Evolutionary conservation across 352 stramenopile species (phyloP), one percentile per base, ranked within the genome.

Genomic region (Globisporangium irregulare): DNA sequence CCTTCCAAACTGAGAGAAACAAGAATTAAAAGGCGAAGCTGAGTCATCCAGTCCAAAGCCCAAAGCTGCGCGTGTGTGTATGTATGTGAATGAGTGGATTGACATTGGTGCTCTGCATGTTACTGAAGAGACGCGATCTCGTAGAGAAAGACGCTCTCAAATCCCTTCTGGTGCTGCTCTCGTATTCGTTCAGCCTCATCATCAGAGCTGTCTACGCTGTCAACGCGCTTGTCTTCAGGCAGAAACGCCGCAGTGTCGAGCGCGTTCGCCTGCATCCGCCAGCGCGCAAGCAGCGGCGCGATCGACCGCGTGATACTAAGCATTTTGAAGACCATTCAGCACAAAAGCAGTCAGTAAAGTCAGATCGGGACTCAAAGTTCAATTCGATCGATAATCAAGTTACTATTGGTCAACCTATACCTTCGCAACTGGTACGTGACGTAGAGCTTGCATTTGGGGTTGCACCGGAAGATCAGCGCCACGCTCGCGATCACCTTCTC

Each of bases 1-100:
- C 50, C 59, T 50, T 34, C 60, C 38, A 38, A 61, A 54, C 22
- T 74, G 78, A 83, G 70, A 86, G 72, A 81, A 66, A 9, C 59
- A 75, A 72, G 66, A 61, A n/a, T 50, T 60, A 86, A 87, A 90
- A 91, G 83, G 83, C 81, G 81, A 91, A 90, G 66, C 81, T 90
- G 81, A 91, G 80, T 70, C 76, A 89, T 81, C 70, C 10, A 7
- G 41, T 53, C 55, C 2, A 27, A 48, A 50, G 43, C 9, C 43
- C 43, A 22, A 43, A 24, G 25, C 24, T n/a, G 24, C 36, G 24
- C 18, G 9, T 41, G 34, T 41, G 48, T 51, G 50, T 69, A 24
- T 68, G 27, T 32, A n/a, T 66, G 22, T 22, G n/a, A 22, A 27
- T 59, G 27, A 1, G 24, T 38, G 4, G 15, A 43, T 18, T 59